Percentiles rank a stretch among this genome's conserved stretches.
Evolutionary conservation across 768 basidiomycete species (phyloP).

Genomic region (Thelephora aurantiotincta): DNA sequence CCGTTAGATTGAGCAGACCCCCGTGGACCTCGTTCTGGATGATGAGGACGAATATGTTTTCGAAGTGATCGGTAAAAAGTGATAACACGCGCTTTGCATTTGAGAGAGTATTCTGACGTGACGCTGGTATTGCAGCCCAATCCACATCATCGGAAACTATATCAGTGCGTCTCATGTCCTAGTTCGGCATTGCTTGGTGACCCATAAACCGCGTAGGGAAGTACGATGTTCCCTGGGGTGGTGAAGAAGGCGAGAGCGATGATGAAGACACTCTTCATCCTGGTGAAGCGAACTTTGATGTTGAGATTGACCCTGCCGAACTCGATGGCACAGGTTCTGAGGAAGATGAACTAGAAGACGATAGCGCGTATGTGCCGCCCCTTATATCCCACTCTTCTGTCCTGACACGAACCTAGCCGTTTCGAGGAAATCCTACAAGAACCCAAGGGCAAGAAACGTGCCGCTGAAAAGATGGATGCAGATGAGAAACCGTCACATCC

Average conservation of each 20-base stretch:
- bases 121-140: constrained; percentile 27
- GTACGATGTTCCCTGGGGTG: constrained; percentile 34
- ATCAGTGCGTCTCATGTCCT: constrained; percentile 34
- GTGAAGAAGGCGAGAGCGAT: constrained; percentile 29
- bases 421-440: constrained; percentile 59
- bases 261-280: constrained; percentile 48
- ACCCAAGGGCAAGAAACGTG: constrained; percentile 8
- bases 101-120: constrained; percentile 6
- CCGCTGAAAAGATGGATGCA: constrained; percentile 27
- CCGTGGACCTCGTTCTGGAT: constrained; percentile 57
- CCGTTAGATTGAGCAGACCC: constrained; percentile 63
- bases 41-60: constrained; percentile 52
- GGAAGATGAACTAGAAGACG: constrained; percentile 28
- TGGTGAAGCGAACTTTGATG: constrained; percentile 72
- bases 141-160: constrained; percentile 79
- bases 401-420: constrained; percentile 27
- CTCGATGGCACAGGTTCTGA: constrained; percentile 10
- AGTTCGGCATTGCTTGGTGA: background rate
- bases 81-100: constrained; percentile 9
- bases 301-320: constrained; percentile 57
- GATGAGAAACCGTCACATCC: constrained; percentile 20
- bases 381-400: background rate
- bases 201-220: constrained; percentile 10
- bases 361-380: constrained; percentile 13
- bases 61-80: constrained; percentile 77